Conservation (phyloP, 2,329 filamentous ascomycete species). For the Fusarium nygamai region DNA sequence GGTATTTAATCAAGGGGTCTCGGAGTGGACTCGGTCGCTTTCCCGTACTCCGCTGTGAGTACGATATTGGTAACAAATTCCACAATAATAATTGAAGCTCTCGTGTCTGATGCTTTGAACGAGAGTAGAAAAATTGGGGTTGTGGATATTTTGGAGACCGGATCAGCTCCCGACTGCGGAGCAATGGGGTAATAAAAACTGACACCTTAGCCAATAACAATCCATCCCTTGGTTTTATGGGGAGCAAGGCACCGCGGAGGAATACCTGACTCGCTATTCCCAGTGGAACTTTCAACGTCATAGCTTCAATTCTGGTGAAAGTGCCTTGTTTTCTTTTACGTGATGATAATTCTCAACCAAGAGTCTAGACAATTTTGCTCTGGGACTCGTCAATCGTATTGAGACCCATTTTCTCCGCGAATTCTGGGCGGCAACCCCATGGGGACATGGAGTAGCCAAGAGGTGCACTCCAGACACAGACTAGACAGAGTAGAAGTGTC, state of each 20-base stretch:
- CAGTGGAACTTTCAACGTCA: constrained; percentile 30
- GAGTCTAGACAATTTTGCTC: not conserved
- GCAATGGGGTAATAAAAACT: constrained; percentile 28
- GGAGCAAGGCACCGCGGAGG: not conserved
- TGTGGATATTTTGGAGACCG: constrained; percentile 23
- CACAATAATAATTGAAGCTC: constrained; percentile 8
- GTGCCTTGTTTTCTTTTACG: constrained; percentile 29
- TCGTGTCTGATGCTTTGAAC: not conserved
- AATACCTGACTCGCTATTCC: constrained; percentile 14
- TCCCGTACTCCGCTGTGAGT: not conserved
- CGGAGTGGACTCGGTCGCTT: constrained; percentile 3
- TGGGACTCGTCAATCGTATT: not conserved
- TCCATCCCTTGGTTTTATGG: not conserved
- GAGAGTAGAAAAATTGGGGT: not conserved
- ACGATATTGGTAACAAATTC: not conserved
- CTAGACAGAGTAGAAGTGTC: not conserved
- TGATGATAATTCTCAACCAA: not conserved
- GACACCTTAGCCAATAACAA: not conserved
- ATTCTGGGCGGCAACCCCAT: constrained; percentile 9
- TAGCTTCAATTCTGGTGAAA: not conserved
- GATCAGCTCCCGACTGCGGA: constrained; percentile 10
- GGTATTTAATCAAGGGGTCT: constrained; percentile 4
- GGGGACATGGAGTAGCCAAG: constrained; percentile 11
- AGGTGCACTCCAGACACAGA: not conserved
- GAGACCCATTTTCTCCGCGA: constrained; percentile 15